Evolutionary conservation across 129 eudicot genomes (phyloP).

Genomic region (Flaveria brownii): DNA sequence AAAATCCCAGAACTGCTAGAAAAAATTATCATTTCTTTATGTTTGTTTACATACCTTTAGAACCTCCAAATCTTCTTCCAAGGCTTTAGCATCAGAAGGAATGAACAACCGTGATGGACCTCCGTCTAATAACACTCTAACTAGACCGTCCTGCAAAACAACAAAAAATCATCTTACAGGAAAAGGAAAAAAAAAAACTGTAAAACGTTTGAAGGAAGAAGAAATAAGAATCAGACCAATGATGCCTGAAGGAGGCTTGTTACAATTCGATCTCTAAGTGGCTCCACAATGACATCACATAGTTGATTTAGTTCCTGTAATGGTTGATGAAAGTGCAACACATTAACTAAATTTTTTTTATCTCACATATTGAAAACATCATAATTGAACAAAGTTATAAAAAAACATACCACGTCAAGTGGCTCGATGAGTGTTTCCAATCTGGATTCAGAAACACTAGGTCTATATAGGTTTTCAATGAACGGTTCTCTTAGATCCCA

Average conservation of each 20-base stretch:
- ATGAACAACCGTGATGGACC: slow-evolving; percentile 84
- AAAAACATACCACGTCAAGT: slow-evolving; percentile 67
- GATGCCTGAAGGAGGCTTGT: slow-evolving; percentile 96
- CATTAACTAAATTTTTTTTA: background rate
- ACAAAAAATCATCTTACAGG: background rate
- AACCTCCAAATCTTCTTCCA: slow-evolving; percentile 94
- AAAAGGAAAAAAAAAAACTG: background rate
- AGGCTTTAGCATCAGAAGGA: slow-evolving; percentile 65
- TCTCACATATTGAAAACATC: background rate
- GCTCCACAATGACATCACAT: slow-evolving; percentile 87
- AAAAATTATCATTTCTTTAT: slow-evolving; percentile 2
- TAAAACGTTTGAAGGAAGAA: background rate
- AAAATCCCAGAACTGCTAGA: background rate
- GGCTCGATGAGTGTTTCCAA: slow-evolving; percentile 79
- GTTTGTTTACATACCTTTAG: slow-evolving; percentile 58
- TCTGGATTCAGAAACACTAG: slow-evolving; percentile 85
- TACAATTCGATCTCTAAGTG: slow-evolving; percentile 89
- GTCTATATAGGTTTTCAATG: slow-evolving; percentile 77
- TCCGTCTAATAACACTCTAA: slow-evolving; percentile 88
- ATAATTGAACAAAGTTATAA: slow-evolving; percentile 3
- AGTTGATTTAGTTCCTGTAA: slow-evolving; percentile 83
- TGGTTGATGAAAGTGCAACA: slow-evolving; percentile 13
- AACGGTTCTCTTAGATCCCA: slow-evolving; percentile 94
- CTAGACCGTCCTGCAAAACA: slow-evolving; percentile 73
- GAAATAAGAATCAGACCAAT: slow-evolving; percentile 51